Base-by-base conservation (phyloP, 345 rosid genomes). In the Camelina neglecta region DNA sequence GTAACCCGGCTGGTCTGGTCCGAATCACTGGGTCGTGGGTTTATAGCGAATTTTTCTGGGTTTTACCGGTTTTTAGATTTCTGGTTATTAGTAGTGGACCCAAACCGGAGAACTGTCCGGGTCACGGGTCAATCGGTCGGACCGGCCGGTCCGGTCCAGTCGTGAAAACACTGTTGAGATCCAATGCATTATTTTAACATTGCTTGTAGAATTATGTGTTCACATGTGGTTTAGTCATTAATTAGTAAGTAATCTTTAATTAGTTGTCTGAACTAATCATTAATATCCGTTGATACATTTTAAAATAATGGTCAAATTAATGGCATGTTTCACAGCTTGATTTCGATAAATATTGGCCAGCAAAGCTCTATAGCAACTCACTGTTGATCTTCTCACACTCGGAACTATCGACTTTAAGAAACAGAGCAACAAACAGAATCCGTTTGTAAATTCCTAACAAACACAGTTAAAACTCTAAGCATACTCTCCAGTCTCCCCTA, bases 221-320 rank as follows among this genome's bases (percentile, higher is more conserved):
- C 69, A 69, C 79, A 68, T 75, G 56, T 75, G 56, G 62, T 68
- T 31, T 4, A 20, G 47, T 13, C 63, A 29, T 29, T 29, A 29
- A 29, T 23, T 42, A 5, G 6, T 8, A 69, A 15, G 48, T 33
- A 21, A 61, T 75, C 39, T 53, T 69, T 26, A 39, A 39, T n/a
- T 13, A 35, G 4, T 47, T 44, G 10, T 48, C 42, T 73, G 12
- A 26, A 36, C n/a, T 48, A 24, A 58, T 26, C 41, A 56, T 7
- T 24, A 44, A 10, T 4, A 64, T 42, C 36, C 21, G 48, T 33
- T 54, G 36, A 51, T 54, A 42, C 24, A 8, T 51, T 38, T 29
- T 6, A 10, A 11, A 60, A 47, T 35, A 63, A 3, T 12, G 21
- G 54, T 63, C 11, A 54, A 29, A 29, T 36, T 48, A 21, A 16